Evolutionary conservation across 1,139 yeast genomes (phyloP), one percentile per base, ranked within the genome.

Genomic region (Torulaspora pretoriensis): DNA sequence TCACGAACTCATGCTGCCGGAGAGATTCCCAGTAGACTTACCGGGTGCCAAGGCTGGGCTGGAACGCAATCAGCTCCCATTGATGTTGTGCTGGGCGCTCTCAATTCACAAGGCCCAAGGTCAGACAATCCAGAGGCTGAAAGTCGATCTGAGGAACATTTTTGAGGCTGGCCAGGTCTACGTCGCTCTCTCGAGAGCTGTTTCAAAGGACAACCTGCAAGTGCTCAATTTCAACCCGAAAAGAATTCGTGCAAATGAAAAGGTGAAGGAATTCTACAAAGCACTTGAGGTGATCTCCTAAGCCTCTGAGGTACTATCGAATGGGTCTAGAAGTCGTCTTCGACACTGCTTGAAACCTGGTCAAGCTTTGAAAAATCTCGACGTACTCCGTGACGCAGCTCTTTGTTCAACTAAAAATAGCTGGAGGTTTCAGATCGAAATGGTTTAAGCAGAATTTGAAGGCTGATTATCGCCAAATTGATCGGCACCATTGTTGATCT

Each of bases 61-160:
- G 6, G 68, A 63, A 42, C 73, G 94, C 53, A 56, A 51, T 0
- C 96, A 88, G 61, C 55, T 86, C 3, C 97, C 96, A 0, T 69
- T 88, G 30, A 70, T 86, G 43, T 70, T 85, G 30, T 81, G 96
- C 9, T 88, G 96, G 95, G 95, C 96, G 0, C 67, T 88, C 57
- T 86, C 96, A 0, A 88, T 88, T 43, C 97, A 88, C 64, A 88
- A 88, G 59, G 82, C 96, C 0, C 97, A 88, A 65, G 97, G 97
- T 1, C 96, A 88, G 67, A 86, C 97, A 0, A 73, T 88, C 41
- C 81, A 78, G 32, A 67, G 94, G 46, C 81, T 88, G n/a, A 74
- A 78, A 51, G 92, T 88, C 4, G 94, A 88, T 57, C 68, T 88
- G 45, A 69, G 74, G 25, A 75, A 74, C 53, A 77, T 82, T 25